A percentile compares a stretch with the other conserved stretches of the same genome.
These are phyloP conservation scores for Colletotrichum spinosum DNA, from an alignment of 2,329 filamentous ascomycete species.

Conservation along the genomic window DNA sequence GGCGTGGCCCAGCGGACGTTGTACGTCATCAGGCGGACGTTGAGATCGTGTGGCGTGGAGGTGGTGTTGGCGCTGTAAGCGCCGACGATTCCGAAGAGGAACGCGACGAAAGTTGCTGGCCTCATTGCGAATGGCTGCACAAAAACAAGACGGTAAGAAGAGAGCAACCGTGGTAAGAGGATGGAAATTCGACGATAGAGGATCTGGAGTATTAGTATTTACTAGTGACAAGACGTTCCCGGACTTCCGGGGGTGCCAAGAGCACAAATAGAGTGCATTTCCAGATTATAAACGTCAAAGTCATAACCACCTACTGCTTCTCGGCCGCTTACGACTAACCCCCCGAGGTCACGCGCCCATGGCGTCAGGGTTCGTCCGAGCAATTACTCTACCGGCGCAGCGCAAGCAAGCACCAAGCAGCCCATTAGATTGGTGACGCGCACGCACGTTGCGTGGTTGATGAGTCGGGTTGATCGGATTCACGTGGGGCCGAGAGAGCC, in stretches of 20 bases:
- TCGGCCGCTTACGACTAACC: too few species aligned
- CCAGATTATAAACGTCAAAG: too few species aligned
- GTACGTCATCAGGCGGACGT: conserved; percentile 56
- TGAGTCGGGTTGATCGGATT: not conserved
- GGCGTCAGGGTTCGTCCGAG: not conserved
- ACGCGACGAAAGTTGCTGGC: not conserved
- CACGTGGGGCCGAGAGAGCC: conserved; percentile 6
- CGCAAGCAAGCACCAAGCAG: not conserved
- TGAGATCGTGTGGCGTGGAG: conserved; percentile 10
- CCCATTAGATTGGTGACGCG: not conserved
- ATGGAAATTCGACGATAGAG: not conserved
- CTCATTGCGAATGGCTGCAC: conserved; percentile 3
- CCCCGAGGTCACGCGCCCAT: too few species aligned
- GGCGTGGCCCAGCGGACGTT: conserved; percentile 62
- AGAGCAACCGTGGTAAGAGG: not conserved
- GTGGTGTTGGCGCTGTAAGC: not conserved
- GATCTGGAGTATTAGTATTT: too few species aligned
- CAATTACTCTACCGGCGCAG: not conserved
- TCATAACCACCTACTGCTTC: too few species aligned
- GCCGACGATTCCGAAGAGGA: conserved; percentile 10
- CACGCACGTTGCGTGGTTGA: conserved; percentile 5
- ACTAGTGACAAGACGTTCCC: too few species aligned
- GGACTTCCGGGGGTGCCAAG: too few species aligned
- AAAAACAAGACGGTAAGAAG: not conserved
- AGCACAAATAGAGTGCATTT: too few species aligned